Percentiles rank a stretch among this genome's conserved stretches.
These are phyloP conservation scores for Apodospora peruviana DNA, from an alignment of 495 filamentous ascomycete genomes.

Conservation along the genomic window DNA sequence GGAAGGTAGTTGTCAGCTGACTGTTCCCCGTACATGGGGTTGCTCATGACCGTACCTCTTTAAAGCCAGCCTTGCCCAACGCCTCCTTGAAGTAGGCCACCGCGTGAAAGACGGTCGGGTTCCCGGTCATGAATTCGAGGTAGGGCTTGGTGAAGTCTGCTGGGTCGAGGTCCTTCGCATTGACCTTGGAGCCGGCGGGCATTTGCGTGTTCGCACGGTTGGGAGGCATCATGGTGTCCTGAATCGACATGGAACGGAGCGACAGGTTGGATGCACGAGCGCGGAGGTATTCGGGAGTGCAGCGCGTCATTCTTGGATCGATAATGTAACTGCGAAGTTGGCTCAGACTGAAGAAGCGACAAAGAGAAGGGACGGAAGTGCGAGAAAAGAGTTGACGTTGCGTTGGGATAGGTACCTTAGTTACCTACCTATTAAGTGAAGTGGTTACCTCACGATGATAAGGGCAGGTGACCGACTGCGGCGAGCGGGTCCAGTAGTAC, in stretches of 20 bases:
- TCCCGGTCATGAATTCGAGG: constrained; percentile 77
- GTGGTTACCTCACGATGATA: too few relatives aligned
- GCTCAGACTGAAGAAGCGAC: neutral
- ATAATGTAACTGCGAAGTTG: neutral
- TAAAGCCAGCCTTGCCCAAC: constrained; percentile 66
- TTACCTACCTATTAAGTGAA: too few relatives aligned
- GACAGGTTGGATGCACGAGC: constrained; percentile 35
- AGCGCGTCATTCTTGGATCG: constrained; percentile 32
- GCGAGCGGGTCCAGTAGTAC: too few relatives aligned
- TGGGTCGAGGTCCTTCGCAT: constrained; percentile 35
- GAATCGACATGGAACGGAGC: constrained; percentile 26
- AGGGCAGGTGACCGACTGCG: too few relatives aligned
- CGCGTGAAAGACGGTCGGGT: constrained; percentile 90
- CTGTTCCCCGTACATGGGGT: neutral
- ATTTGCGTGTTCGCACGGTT: constrained; percentile 5
- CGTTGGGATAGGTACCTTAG: too few relatives aligned
- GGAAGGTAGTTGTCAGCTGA: neutral
- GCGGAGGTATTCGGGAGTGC: constrained; percentile 36
- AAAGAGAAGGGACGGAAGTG: too few relatives aligned
- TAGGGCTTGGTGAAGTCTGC: constrained; percentile 78
- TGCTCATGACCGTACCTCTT: constrained; percentile 34
- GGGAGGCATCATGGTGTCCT: constrained; percentile 15
- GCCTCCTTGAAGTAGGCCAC: constrained; percentile 69
- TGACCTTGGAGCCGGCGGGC: constrained; percentile 13
- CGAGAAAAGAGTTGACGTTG: too few relatives aligned